Evolutionary conservation across 2,329 filamentous ascomycete genomes (phyloP).

Genomic region (Aspergillus sclerotialis): DNA sequence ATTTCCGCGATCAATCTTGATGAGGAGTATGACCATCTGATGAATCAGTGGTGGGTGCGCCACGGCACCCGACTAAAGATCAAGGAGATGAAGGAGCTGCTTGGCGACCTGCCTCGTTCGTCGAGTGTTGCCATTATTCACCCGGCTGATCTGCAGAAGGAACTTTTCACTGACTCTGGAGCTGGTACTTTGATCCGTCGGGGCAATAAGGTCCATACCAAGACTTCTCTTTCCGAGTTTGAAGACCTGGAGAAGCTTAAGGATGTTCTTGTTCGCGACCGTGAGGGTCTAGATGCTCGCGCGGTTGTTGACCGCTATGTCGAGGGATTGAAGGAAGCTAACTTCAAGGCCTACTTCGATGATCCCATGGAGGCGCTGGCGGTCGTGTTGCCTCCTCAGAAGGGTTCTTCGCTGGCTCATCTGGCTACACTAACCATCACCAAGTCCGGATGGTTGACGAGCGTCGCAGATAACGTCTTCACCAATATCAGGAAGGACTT

Average conservation of each 20-base stretch:
- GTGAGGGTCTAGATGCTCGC: conserved; percentile 71
- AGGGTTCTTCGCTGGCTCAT: conserved; percentile 65
- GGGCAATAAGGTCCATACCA: conserved; percentile 79
- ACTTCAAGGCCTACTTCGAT: conserved; percentile 92
- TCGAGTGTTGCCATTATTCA: conserved; percentile 98
- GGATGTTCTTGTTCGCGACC: conserved; percentile 72
- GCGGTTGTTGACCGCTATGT: conserved; percentile 84
- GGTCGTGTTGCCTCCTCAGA: conserved; percentile 69
- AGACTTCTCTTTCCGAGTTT: conserved; percentile 65
- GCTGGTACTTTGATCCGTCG: conserved; percentile 88
- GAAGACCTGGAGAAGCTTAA: conserved; percentile 70
- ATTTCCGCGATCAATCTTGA: conserved; percentile 97
- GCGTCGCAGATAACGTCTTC: conserved; percentile 93
- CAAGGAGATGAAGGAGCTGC: conserved; percentile 89
- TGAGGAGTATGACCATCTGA: conserved; percentile 87
- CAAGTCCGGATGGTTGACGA: conserved; percentile 89
- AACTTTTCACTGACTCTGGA: conserved; percentile 92
- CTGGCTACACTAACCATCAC: conserved; percentile 88
- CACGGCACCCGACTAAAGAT: conserved; percentile 96
- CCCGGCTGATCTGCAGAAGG: conserved; percentile 90
- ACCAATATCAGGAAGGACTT: conserved; percentile 89
- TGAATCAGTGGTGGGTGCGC: conserved; percentile 90
- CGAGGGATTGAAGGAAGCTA: conserved; percentile 64
- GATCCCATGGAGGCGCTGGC: conserved; percentile 89
- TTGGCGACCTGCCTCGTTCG: conserved; percentile 80